These are phyloP conservation scores for Withania somnifera DNA, from an alignment of 305 asterid genomes.

Conservation along the genomic window DNA sequence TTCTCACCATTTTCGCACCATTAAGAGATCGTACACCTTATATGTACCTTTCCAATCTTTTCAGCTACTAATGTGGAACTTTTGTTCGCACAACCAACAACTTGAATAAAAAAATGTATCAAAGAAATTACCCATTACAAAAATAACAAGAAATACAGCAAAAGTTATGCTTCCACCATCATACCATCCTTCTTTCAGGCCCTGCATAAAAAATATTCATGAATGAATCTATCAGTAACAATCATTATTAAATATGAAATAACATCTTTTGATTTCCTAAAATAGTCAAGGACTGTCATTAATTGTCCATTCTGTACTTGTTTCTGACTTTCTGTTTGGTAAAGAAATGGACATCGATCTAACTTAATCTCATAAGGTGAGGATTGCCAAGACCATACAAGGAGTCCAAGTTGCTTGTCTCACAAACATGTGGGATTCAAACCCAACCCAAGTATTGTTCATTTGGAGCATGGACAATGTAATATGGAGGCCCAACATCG, in stretches of 20 bases:
- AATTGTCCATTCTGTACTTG: not conserved
- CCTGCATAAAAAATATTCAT: constrained; percentile 35
- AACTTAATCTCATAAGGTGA: not conserved
- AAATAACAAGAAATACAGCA: constrained; percentile 88
- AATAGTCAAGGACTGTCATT: not conserved
- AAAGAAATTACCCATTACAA: constrained; percentile 60
- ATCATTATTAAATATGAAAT: not conserved
- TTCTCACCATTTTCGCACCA: too few species aligned
- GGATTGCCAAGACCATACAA: not conserved
- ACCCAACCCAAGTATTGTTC: not conserved
- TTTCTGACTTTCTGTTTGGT: not conserved
- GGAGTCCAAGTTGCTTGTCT: not conserved
- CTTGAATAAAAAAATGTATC: not conserved
- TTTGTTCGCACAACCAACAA: too few species aligned
- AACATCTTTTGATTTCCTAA: not conserved
- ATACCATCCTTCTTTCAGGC: constrained; percentile 80
- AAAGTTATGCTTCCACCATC: constrained; percentile 97
- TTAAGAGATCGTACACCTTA: too few species aligned
- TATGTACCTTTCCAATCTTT: too few species aligned
- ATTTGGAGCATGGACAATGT: not conserved
- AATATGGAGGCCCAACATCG: not conserved
- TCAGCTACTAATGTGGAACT: too few species aligned
- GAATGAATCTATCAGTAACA: not conserved
- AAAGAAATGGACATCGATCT: not conserved
- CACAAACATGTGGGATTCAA: not conserved